Evolutionary conservation across 345 rosid species (phyloP), one percentile per base, ranked within the genome.

Genomic region (Hibiscus trionum): DNA sequence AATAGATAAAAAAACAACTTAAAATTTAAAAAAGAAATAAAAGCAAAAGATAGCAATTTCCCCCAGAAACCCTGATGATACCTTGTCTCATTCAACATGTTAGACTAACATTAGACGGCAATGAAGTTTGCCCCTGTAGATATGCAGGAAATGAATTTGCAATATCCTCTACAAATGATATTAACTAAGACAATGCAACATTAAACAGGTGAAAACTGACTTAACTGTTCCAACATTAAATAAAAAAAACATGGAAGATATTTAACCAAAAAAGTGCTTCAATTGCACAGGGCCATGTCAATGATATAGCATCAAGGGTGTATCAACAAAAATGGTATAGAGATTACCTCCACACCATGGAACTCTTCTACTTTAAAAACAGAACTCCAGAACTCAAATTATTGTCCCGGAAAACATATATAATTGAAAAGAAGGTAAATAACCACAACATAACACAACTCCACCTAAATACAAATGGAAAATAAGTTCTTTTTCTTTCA

Each of bases 91-190:
- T 71, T 81, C 85, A 82, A 85, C 72, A 80, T 73, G 83, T 79
- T 76, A 80, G 76, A 82, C 61, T 66, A 78, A 80, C 86, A 81
- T 85, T 86, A 85, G 80, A 88, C 84, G 75, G 87, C 84, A 85
- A 77, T 77, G 84, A 80, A 71, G 82, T 84, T 84, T 86, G 79
- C 72, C 84, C 92, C 89, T 88, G 96, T 83, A 85, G 75, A 80
- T 60, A 80, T 83, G 82, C 78, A 75, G 83, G 87, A 84, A 84
- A 84, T 64, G 75, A 86, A 89, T 80, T 66, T 80, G 80, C 77
- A 82, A 77, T 65, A 80, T 76, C 82, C 81, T 75, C 91, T 80
- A 86, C 64, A 77, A 79, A 81, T 70, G 78, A 70, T 59, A 75
- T 82, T 49, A 84, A 82, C 83, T 81, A 17, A 24, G 46, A 50